Evolutionary conservation across 2,329 filamentous ascomycete genomes (phyloP), one percentile per base, ranked within the genome.

Genomic region (Colletotrichum paranaense): DNA sequence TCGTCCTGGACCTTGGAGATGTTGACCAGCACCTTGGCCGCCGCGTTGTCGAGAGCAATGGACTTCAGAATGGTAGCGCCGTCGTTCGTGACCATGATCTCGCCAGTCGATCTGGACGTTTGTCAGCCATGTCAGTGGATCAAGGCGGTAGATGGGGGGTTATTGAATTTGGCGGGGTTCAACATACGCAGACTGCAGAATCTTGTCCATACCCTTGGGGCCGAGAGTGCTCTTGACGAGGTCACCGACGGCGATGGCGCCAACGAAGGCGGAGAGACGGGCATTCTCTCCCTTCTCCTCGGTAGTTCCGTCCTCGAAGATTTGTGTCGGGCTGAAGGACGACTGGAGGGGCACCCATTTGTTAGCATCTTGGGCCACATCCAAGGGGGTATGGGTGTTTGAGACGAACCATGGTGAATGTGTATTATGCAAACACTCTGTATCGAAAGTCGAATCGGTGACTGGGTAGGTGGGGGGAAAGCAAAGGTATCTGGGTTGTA

Each of bases 271-370:
- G n/a, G 95, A 93, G 79, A 98, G 93, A 90, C 96, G 95, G 80
- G 97, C 96, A 93, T 98, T 98, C 88, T 98, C 96, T 80, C 97
- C 97, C 88, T 98, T 98, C 88, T 98, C 96, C 86, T 98, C 95
- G 71, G 93, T 97, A 78, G 97, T 97, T 83, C 97, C 95, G 85
- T 98, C 95, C 80, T 95, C 94, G 86, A 98, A 98, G 88, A 98
- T 98, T 86, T 98, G 96, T 76, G 95, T 98, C 80, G 96, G 95
- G 86, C 95, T 97, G 84, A 92, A 92, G 78, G 90, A 92, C 77
- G 85, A 81, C 86, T 86, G 78, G 75, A 73, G 67, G 75, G 53
- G 53, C 38, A 46, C n/a, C 57, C 6, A 4, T 14, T 32, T 26
- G 11, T 73, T 42, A 66, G 73, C 14, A 26, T 22, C 53, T n/a